Conservation (phyloP, 2,329 filamentous ascomycete genomes). For the Tolypocladium amazonense region DNA sequence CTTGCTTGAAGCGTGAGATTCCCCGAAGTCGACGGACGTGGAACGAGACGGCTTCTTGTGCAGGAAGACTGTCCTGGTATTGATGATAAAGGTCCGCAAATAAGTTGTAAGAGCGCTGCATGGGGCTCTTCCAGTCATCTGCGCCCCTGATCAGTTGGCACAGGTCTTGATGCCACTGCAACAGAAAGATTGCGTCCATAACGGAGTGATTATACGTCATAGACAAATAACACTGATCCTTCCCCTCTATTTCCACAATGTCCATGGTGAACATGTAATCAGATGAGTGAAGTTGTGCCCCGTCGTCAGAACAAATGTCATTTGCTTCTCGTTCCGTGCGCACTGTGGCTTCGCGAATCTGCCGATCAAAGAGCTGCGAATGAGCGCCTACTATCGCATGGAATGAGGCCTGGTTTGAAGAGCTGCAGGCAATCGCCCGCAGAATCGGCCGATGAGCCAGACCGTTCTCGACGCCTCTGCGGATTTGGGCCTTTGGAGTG, state of each 20-base stretch:
- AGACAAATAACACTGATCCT: slow-evolving; percentile 10
- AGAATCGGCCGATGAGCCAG: slow-evolving; percentile 17
- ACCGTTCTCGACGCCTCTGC: slow-evolving; percentile 14
- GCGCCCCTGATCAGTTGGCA: slow-evolving; percentile 16
- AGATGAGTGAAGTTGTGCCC: slow-evolving; percentile 6
- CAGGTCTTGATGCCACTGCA: slow-evolving; percentile 21
- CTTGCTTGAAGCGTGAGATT: slow-evolving; percentile 19
- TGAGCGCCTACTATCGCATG: slow-evolving; percentile 16
- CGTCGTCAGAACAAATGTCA: slow-evolving; percentile 10
- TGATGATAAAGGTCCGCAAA: slow-evolving; percentile 21
- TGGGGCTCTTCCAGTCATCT: slow-evolving; percentile 5
- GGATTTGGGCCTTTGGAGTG: slow-evolving; percentile 11
- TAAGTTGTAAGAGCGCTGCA: slow-evolving; percentile 16
- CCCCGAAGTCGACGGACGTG: slow-evolving; percentile 21
- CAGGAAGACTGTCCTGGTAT: slow-evolving; percentile 17
- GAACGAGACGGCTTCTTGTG: slow-evolving; percentile 15
- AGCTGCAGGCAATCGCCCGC: slow-evolving; percentile 15
- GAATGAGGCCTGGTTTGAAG: slow-evolving; percentile 8
- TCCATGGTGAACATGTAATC: slow-evolving; percentile 20
- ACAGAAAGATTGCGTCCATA: slow-evolving; percentile 22
- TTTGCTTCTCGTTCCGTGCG: slow-evolving; percentile 11
- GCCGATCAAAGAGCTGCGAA: slow-evolving; percentile 11
- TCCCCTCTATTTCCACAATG: slow-evolving; percentile 11
- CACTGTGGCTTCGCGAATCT: slow-evolving; percentile 14
- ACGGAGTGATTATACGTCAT: slow-evolving; percentile 24